Evolutionary conservation across 148 eudicot genomes (phyloP).

Genomic region (Rhododendron mucronatum): DNA sequence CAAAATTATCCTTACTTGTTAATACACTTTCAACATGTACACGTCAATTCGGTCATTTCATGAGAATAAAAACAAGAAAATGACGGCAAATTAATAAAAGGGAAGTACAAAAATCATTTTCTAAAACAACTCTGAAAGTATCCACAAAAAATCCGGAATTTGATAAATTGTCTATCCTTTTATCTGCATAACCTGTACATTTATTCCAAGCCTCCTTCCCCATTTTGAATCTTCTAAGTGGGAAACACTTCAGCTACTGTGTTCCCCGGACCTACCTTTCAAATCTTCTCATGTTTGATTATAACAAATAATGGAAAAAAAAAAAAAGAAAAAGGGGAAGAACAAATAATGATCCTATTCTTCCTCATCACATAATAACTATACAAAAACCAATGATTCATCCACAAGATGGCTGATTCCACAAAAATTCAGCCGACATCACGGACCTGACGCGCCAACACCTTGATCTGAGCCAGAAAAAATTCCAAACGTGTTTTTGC

Average conservation of each 20-base stretch:
- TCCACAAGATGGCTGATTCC: slow-evolving; percentile 17
- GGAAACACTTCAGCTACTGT: slow-evolving; percentile 19
- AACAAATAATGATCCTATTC: slow-evolving; percentile 15
- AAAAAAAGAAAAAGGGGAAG: no score
- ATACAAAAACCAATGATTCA: slow-evolving; percentile 18
- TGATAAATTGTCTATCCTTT: slow-evolving; percentile 5
- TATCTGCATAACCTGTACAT: slow-evolving; percentile 30
- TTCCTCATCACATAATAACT: slow-evolving; percentile 14
- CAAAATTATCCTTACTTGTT: no score
- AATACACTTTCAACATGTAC: no score
- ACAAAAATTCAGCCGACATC: slow-evolving; percentile 19
- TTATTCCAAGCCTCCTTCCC: slow-evolving; percentile 23
- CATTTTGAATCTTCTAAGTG: slow-evolving; percentile 21
- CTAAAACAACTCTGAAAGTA: background rate
- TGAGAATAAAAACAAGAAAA: background rate
- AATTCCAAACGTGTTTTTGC: background rate
- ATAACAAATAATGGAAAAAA: background rate
- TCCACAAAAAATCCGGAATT: background rate
- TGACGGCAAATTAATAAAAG: background rate
- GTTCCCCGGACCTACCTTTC: slow-evolving; percentile 25
- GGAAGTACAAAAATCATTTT: background rate
- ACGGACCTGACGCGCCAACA: background rate
- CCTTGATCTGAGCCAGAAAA: background rate
- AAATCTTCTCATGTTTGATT: slow-evolving; percentile 24
- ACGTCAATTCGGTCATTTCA: background rate